A percentile compares a stretch with the other conserved stretches of the same genome.
These are phyloP conservation scores for Mycena haematopus DNA, from an alignment of 768 basidiomycete species.

Conservation along the genomic window DNA sequence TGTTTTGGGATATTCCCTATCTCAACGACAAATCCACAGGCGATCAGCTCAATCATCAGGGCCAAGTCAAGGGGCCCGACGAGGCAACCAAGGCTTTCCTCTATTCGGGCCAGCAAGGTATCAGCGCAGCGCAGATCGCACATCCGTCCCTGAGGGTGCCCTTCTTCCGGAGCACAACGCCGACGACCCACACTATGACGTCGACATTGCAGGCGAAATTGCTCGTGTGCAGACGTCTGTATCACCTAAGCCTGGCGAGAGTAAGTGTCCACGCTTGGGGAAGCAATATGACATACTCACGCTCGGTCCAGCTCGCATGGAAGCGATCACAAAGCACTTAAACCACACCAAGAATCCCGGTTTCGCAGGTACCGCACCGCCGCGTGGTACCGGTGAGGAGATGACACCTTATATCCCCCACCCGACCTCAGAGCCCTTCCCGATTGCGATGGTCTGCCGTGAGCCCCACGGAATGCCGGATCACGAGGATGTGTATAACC, in stretches of 20 bases:
- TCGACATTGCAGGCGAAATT: constrained; percentile 34
- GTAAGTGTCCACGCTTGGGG: too few relatives aligned
- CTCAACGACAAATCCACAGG: neutral
- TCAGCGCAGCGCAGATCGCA: constrained; percentile 33
- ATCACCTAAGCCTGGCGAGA: constrained; percentile 27
- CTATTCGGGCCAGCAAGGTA: constrained; percentile 29
- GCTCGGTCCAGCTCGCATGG: constrained; percentile 23
- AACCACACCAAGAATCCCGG: constrained; percentile 45
- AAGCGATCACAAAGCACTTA: constrained; percentile 48
- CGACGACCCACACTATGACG: constrained; percentile 33
- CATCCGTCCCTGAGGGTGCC: constrained; percentile 26
- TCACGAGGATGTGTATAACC: constrained; percentile 53
- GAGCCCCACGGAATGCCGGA: constrained; percentile 62
- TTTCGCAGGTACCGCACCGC: constrained; percentile 38
- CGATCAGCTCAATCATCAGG: constrained; percentile 22
- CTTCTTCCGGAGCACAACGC: constrained; percentile 31
- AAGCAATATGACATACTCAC: too few relatives aligned
- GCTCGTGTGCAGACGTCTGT: constrained; percentile 31
- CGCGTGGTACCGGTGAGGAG: constrained; percentile 45
- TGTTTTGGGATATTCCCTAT: neutral
- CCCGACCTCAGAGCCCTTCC: constrained; percentile 59
- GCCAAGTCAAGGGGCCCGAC: constrained; percentile 28
- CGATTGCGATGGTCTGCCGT: constrained; percentile 71
- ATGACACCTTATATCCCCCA: constrained; percentile 70
- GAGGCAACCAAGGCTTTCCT: constrained; percentile 31